Evolutionary conservation across 441 rosid genomes (phyloP), one percentile per base, ranked within the genome.

Genomic region (Mallotus repandus): DNA sequence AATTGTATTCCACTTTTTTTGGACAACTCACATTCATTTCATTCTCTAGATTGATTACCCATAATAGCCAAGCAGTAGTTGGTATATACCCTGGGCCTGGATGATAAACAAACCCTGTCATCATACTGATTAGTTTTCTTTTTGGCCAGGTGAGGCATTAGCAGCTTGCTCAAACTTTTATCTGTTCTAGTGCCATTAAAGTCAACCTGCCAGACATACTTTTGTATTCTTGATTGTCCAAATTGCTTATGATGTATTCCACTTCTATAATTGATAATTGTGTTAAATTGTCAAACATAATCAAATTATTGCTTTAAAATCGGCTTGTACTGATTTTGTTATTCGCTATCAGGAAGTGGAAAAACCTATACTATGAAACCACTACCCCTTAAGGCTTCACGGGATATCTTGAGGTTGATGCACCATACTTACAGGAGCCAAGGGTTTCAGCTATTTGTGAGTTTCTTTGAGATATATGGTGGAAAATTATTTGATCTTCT

Each of bases 351-450:
- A 96, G 99, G 99, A 64, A 96, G 99, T 81, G 99, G 99, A 63
- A 96, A 96, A 84, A 96, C 99, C 56, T 96, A 75, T 70, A 96
- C 99, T 45, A 96, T 96, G 99, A 87, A 93, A 79, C 99, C 99
- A 38, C 77, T 96, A 81, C 99, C 99, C 19, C 87, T 96, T 75
- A 87, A 88, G 83, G 97, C 99, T 75, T 91, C 97, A 71, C 85
- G 90, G 52, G 98, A 96, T 83, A 89, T 96, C 53, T 87, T 96
- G 89, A 89, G 97, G 86, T 80, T 90, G 89, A 90, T 96, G 94
- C 89, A 89, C 78, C 97, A 94, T 78, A 86, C 93, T 52, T 96
- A 91, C 81, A 83, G 92, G 68, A 91, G 84, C 73, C 99, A 93
- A 84, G 94, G 96, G 68, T 91, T 96, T 87, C 94, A 93, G 77